A percentile compares a stretch with the other conserved stretches of the same genome.
Evolutionary conservation across 495 filamentous ascomycete genomes (phyloP).

Genomic region (Podospora bellae-mahoneyi): DNA sequence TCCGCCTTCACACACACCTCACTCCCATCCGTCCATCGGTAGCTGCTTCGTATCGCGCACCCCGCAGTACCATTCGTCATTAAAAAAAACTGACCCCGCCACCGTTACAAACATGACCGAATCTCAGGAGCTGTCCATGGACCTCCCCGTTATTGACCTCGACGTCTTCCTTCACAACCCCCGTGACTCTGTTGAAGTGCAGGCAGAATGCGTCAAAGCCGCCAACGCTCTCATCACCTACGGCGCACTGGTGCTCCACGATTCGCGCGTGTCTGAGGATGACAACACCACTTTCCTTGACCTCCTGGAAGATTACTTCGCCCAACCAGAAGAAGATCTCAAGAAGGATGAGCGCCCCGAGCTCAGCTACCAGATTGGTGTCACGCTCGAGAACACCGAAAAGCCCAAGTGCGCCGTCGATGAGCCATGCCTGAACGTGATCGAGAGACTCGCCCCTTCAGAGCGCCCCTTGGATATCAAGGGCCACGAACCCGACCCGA

Average conservation of each 20-base stretch:
- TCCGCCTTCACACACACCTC: background rate
- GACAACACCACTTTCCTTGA: constrained; percentile 50
- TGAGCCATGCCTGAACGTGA: constrained; percentile 49
- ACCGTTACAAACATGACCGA: constrained; percentile 5
- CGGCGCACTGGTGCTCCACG: constrained; percentile 50
- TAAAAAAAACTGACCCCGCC: background rate
- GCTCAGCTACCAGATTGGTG: constrained; percentile 50
- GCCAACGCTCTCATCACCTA: constrained; percentile 47
- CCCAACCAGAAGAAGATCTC: constrained; percentile 43
- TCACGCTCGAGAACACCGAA: constrained; percentile 54
- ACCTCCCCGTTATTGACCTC: constrained; percentile 52
- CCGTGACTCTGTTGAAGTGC: constrained; percentile 35
- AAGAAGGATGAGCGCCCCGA: constrained; percentile 47
- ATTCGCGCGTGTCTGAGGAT: constrained; percentile 48
- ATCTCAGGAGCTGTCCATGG: constrained; percentile 38
- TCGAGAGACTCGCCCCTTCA: constrained; percentile 42
- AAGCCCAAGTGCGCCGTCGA: constrained; percentile 54
- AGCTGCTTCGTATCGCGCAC: too few species aligned
- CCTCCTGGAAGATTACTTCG: constrained; percentile 54
- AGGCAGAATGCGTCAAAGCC: constrained; percentile 44
- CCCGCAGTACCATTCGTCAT: too few species aligned
- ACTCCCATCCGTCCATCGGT: background rate
- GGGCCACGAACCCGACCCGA: constrained; percentile 46
- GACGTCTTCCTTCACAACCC: constrained; percentile 43
- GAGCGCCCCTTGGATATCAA: constrained; percentile 49